Conservation (phyloP, 768 basidiomycete genomes). For the Gyrodon lividus region DNA sequence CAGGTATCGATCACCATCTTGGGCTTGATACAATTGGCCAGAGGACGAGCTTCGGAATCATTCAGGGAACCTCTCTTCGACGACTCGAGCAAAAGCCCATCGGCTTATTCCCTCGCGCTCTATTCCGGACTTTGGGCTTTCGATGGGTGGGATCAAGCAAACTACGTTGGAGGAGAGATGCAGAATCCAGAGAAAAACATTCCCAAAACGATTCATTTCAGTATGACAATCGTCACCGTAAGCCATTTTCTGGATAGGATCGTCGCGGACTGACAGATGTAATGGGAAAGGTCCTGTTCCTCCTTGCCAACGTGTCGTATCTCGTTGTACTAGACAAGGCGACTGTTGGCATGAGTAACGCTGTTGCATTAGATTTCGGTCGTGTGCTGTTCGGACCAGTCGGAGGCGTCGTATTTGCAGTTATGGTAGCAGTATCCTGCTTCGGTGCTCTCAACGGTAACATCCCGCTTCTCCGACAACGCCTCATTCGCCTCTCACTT, state of each 20-base stretch:
- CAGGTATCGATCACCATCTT: conserved; percentile 73
- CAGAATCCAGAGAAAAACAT: conserved; percentile 79
- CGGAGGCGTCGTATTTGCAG: conserved; percentile 86
- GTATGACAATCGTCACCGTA: conserved; percentile 81
- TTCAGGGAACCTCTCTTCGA: conserved; percentile 68
- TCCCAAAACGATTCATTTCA: conserved; percentile 85
- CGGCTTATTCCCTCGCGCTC: conserved; percentile 86
- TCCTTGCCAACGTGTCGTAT: conserved; percentile 85
- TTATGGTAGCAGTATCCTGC: conserved; percentile 91
- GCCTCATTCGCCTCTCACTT: conserved; percentile 2
- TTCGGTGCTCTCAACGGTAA: conserved; percentile 91
- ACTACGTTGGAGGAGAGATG: conserved; percentile 91
- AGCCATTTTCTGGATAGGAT: conserved; percentile 20
- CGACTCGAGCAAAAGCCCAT: conserved; percentile 74
- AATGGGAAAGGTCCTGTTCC: conserved; percentile 59
- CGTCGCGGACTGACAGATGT: conserved; percentile 5
- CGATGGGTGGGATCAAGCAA: conserved; percentile 94
- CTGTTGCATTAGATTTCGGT: conserved; percentile 91
- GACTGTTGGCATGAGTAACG: conserved; percentile 77
- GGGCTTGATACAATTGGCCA: conserved; percentile 72
- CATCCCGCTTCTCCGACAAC: conserved; percentile 6
- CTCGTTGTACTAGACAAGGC: conserved; percentile 87
- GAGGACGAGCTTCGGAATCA: conserved; percentile 69
- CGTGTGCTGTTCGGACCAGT: conserved; percentile 78
- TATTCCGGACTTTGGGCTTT: conserved; percentile 97